Evolutionary conservation across 345 rosid genomes (phyloP).

Genomic region (Psidium friedrichsthalianum): DNA sequence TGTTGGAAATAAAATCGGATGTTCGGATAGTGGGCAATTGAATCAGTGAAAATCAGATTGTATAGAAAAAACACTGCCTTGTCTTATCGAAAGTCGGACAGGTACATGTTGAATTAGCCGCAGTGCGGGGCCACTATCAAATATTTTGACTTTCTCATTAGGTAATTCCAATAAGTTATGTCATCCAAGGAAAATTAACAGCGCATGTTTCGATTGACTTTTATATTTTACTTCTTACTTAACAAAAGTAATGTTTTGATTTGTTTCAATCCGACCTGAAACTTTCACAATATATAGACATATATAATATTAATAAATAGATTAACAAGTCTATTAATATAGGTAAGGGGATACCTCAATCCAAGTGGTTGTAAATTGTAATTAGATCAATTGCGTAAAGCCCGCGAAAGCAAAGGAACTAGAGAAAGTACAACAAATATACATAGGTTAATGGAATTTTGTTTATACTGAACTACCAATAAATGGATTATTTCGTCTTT

Average conservation of each 20-base stretch:
- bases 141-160: too few species aligned
- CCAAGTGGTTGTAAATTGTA: neutral
- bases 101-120: neutral
- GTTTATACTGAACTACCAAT: neutral
- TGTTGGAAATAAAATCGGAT: neutral
- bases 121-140: neutral
- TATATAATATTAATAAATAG: neutral
- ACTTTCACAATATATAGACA: neutral
- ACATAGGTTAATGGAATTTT: neutral
- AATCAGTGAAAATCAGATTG: neutral
- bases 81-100: neutral
- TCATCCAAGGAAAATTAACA: too few species aligned
- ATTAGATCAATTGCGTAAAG: too few species aligned
- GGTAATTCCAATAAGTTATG: neutral
- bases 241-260: neutral
- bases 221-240: neutral
- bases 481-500: neutral
- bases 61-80: neutral
- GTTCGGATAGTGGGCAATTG: neutral
- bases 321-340: neutral
- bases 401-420: too few species aligned
- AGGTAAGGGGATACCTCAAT: neutral
- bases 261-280: neutral
- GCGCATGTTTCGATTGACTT: neutral
- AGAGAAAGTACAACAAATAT: neutral